A percentile compares a stretch with the other conserved stretches of the same genome.
Evolutionary conservation across 306 rosid genomes (phyloP).

Genomic region (Urtica urens): DNA sequence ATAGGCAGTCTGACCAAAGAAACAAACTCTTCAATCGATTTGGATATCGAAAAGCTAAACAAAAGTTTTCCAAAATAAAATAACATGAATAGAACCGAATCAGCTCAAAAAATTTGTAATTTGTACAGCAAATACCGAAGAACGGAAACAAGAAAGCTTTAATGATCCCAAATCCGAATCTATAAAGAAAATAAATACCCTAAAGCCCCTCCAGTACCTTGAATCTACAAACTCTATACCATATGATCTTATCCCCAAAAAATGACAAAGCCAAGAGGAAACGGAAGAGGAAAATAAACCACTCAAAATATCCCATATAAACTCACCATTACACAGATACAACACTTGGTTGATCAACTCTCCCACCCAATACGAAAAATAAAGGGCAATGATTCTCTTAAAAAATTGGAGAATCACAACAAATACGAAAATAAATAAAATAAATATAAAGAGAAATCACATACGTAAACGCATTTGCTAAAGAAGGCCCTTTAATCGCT

Average conservation of each 20-base stretch:
- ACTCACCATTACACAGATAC: conserved; percentile 35
- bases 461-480: conserved; percentile 41
- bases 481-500: too few relatives aligned
- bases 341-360: conserved; percentile 32
- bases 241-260: conserved; percentile 21
- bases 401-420: conserved; percentile 83
- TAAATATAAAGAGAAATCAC: conserved; percentile 23
- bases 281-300: conserved; percentile 8
- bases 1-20: too few relatives aligned
- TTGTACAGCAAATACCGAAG: conserved; percentile 20
- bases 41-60: not conserved
- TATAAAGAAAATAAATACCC: conserved; percentile 9
- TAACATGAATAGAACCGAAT: not conserved
- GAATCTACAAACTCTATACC: conserved; percentile 80
- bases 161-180: conserved; percentile 1
- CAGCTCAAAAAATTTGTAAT: conserved; percentile 6
- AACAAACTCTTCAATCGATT: too few relatives aligned
- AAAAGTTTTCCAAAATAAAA: not conserved
- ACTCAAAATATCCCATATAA: conserved; percentile 44
- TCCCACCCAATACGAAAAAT: conserved; percentile 44
- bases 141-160: not conserved
- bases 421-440: conserved; percentile 19
- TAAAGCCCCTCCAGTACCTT: conserved; percentile 24
- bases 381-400: conserved; percentile 69
- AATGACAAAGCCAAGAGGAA: conserved; percentile 34